These are phyloP conservation scores for Bullera alba DNA, from an alignment of 768 basidiomycete genomes.

Conservation along the genomic window DNA sequence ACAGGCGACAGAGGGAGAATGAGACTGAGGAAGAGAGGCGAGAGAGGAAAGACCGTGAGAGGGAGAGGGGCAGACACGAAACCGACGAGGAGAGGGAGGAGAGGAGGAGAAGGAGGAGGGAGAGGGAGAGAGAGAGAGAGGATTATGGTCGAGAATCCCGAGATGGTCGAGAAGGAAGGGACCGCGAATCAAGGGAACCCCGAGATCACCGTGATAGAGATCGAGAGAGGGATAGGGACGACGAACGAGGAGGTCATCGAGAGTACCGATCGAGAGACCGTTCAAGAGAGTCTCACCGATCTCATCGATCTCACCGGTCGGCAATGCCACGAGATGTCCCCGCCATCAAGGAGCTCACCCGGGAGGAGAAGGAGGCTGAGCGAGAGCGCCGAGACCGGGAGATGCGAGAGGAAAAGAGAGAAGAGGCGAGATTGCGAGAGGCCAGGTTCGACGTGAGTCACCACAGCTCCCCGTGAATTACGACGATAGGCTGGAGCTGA, in stretches of 20 bases:
- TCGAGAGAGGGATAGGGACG: constrained; percentile 10
- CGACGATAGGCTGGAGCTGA: no score
- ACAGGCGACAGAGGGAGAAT: constrained; percentile 52
- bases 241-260: neutral
- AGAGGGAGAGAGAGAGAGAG: constrained; percentile 3
- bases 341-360: constrained; percentile 23
- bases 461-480: neutral
- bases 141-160: no score
- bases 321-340: constrained; percentile 8
- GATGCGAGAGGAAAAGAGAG: constrained; percentile 34
- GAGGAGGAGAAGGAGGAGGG: constrained; percentile 26
- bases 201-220: no score
- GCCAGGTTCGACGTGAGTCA: constrained; percentile 15
- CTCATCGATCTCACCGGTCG: constrained; percentile 19
- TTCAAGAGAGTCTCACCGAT: constrained; percentile 24
- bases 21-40: neutral
- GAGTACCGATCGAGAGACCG: constrained; percentile 16
- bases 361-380: constrained; percentile 39
- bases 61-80: no score
- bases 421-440: constrained; percentile 19
- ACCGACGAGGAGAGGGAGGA: constrained; percentile 30
- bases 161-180: no score
- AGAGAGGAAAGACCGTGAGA: neutral
- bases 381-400: constrained; percentile 34
- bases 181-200: no score